A percentile compares a stretch with the other conserved stretches of the same genome.
Conservation (phyloP, 495 filamentous ascomycete genomes). For the Penicillium goetzii region DNA sequence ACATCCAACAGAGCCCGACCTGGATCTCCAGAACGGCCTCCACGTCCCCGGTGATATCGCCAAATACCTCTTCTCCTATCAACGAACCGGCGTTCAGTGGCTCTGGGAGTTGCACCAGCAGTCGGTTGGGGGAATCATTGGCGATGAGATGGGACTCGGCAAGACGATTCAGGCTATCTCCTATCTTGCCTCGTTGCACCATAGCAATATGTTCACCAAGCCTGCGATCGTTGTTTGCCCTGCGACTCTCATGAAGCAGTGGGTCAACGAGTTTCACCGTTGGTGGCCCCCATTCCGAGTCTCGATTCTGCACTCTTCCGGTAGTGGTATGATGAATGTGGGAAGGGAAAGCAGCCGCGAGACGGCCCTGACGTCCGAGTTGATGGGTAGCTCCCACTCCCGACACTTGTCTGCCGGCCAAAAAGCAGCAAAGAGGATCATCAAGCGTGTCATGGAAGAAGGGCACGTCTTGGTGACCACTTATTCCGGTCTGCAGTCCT, state of each 20-base stretch:
- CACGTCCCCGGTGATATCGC: conserved; percentile 89
- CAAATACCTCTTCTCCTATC: conserved; percentile 89
- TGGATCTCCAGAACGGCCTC: conserved; percentile 72
- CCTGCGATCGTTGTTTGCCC: conserved; percentile 90
- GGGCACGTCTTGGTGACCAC: conserved; percentile 95
- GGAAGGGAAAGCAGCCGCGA: conserved; percentile 71
- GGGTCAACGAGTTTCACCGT: conserved; percentile 96
- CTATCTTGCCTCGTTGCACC: conserved; percentile 87
- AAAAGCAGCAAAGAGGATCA: conserved; percentile 73
- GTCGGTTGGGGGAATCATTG: conserved; percentile 89
- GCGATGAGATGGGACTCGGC: conserved; percentile 97
- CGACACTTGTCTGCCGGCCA: conserved; percentile 52
- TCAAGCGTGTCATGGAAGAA: conserved; percentile 78
- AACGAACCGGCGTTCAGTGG: conserved; percentile 95
- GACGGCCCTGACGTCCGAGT: conserved; percentile 57
- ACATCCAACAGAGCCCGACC: conserved; percentile 77
- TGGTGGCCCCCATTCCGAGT: conserved; percentile 98
- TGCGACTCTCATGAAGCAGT: conserved; percentile 92
- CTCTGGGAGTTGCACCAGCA: conserved; percentile 91
- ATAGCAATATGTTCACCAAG: conserved; percentile 80
- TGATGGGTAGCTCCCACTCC: conserved; percentile 35
- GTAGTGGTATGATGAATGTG: conserved; percentile 91
- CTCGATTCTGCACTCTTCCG: conserved; percentile 91
- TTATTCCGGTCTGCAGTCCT: conserved; percentile 89
- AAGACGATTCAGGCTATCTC: conserved; percentile 96